Base-by-base conservation (phyloP, 805 yeast genomes). In the Kodamaea fukazawae region DNA sequence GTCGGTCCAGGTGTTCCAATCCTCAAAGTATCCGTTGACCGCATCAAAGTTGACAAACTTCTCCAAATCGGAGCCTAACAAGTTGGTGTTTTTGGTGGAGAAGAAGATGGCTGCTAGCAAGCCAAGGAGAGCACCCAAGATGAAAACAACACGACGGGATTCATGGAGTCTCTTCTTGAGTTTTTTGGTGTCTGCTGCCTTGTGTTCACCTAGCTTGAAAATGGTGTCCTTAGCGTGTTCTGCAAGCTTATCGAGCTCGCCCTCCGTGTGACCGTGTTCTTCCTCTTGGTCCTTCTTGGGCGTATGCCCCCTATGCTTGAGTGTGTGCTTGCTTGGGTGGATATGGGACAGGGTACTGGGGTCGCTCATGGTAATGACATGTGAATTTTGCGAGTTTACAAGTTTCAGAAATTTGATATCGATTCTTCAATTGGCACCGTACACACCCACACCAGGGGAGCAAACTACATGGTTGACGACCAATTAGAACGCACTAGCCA, bases 61-160 rank as follows among this genome's bases (percentile, higher is more conserved):
- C 55, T 72, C 83, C 53, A 71, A 65, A 52, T 71, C 85, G 4
- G 70, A 58, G 14, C 51, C 51, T 33, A 68, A 44, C 7, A 23
- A 36, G 11, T 74, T 56, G 1, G 71, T 64, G 33, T 71, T 70
- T 17, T 65, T 49, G 2, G 69, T 61, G 12, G 71, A 66, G 45
- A 83, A 71, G 49, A 83, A 76, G 23, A 78, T 67, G 0, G 96
- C 89, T 3, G 77, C 49, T 0, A 73, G 34, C 1, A 87, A 63
- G 11, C 96, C 96, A 10, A 86, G 45, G 1, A 86, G 33, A 0
- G 95, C 79, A 32, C 96, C 96, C 29, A 86, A 55, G 0, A 83
- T 48, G 49, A 86, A 84, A 7, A 79, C 69, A 14, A 79, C 69
- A 38, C 86, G 61, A 49, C 81, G 73, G 2, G 86, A 71, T 41